These are phyloP conservation scores for Podaxis rugospora DNA, from an alignment of 768 basidiomycete genomes.

Conservation along the genomic window DNA sequence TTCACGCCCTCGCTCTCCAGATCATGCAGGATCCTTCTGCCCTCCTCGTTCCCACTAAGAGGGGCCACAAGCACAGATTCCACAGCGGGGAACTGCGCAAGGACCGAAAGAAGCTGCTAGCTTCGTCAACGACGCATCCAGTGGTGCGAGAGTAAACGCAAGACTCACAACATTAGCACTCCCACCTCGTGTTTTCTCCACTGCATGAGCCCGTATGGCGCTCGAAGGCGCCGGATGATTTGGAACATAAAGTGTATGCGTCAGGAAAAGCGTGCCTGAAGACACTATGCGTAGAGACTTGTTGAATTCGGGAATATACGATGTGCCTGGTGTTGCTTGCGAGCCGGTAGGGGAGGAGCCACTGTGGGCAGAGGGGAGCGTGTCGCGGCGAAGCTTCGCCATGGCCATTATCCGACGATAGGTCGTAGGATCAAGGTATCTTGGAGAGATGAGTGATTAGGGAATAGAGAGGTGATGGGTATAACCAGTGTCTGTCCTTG, in stretches of 20 bases:
- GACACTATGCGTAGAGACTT: slow-evolving; percentile 69
- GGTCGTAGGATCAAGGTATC: neutral
- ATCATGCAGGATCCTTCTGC: slow-evolving; percentile 53
- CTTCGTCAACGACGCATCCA: neutral
- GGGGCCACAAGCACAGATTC: slow-evolving; percentile 73
- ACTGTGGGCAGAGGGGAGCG: slow-evolving; percentile 15
- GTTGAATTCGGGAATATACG: slow-evolving; percentile 20
- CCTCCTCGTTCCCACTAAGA: slow-evolving; percentile 70
- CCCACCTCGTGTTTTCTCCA: slow-evolving; percentile 64
- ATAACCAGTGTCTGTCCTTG: neutral
- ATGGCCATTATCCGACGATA: slow-evolving; percentile 22
- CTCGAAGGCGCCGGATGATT: slow-evolving; percentile 53
- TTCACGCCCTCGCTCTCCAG: slow-evolving; percentile 64
- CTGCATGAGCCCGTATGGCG: slow-evolving; percentile 67
- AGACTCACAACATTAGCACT: slow-evolving; percentile 53
- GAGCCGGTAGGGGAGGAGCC: neutral
- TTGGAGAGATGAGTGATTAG: neutral
- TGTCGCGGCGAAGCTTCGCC: slow-evolving; percentile 44
- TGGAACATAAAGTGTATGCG: slow-evolving; percentile 63
- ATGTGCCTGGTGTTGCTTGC: neutral
- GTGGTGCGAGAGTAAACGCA: neutral
- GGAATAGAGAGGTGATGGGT: neutral
- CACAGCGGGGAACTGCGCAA: slow-evolving; percentile 65
- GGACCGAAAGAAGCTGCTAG: slow-evolving; percentile 52
- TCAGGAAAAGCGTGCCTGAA: slow-evolving; percentile 76